Conservation (phyloP, 2,329 filamentous ascomycete species). For the Arthrobotrys musiformis region DNA sequence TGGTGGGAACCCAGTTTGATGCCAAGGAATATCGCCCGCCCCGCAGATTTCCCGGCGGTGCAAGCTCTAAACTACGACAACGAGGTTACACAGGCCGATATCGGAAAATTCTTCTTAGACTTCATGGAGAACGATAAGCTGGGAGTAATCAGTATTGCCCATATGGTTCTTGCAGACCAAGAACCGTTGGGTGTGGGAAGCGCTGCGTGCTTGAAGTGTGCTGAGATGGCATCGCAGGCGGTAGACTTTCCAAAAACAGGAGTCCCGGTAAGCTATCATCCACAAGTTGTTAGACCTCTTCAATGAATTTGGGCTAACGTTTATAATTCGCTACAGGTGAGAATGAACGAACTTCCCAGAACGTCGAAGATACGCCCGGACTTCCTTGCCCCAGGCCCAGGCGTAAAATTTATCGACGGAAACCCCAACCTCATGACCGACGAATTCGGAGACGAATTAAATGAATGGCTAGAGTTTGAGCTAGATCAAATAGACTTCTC, state of each 20-base stretch:
- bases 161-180: conserved; percentile 74
- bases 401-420: conserved; percentile 43
- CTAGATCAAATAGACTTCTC: conserved; percentile 60
- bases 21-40: conserved; percentile 65
- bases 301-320: conserved; percentile 62
- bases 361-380: conserved; percentile 56
- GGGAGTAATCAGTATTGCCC: conserved; percentile 73
- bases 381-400: conserved; percentile 58
- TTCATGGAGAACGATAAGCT: conserved; percentile 77
- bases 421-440: conserved; percentile 62
- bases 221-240: conserved; percentile 74
- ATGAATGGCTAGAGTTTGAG: conserved; percentile 64
- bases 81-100: conserved; percentile 72
- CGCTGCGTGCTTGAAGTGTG: conserved; percentile 68
- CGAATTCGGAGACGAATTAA: conserved; percentile 59
- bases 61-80: conserved; percentile 68
- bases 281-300: conserved; percentile 5
- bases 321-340: conserved; percentile 58
- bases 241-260: conserved; percentile 83
- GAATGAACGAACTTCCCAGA: conserved; percentile 54
- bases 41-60: conserved; percentile 68
- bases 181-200: conserved; percentile 67
- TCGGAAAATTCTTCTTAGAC: conserved; percentile 81
- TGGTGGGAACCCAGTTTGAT: conserved; percentile 74
- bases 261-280: conserved; percentile 67